Conservation (phyloP, 108 stramenopile genomes). For the Pseudonitzschia pungens region DNA sequence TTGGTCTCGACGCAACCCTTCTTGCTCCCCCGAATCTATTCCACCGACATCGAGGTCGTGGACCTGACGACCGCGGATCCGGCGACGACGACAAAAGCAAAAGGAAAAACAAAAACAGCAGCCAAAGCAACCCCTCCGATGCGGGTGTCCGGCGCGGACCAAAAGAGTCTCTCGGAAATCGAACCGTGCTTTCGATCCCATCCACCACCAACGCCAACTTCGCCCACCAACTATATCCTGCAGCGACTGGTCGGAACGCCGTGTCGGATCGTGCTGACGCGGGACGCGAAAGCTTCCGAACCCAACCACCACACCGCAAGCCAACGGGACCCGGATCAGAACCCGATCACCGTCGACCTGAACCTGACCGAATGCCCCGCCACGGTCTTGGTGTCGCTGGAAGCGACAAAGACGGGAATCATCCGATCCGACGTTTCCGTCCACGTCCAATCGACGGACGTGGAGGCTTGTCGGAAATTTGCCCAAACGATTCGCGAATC, state of each 20-base stretch:
- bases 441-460: conserved; percentile 29
- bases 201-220: too few relatives aligned
- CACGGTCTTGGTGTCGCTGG: not conserved
- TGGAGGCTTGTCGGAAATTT: conserved; percentile 37
- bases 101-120: not conserved
- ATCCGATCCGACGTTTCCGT: conserved; percentile 12
- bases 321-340: not conserved
- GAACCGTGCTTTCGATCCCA: too few relatives aligned
- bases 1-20: conserved; percentile 6
- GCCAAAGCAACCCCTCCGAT: not conserved
- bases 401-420: not conserved
- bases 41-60: conserved; percentile 7
- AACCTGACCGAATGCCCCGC: conserved; percentile 23
- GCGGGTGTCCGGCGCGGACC: conserved; percentile 10
- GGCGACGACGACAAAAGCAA: not conserved
- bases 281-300: conserved; percentile 33
- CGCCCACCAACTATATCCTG: conserved; percentile 11
- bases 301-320: too few relatives aligned
- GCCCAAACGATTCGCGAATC: conserved; percentile 40
- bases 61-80: not conserved
- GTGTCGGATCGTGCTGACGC: conserved; percentile 31
- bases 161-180: conserved; percentile 13
- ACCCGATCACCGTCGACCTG: conserved; percentile 18
- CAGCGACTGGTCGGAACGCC: conserved; percentile 13
- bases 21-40: conserved; percentile 22